These are phyloP conservation scores for Tetrapyrgos nigripes DNA, from an alignment of 1,284 basidiomycete species.

Conservation along the genomic window DNA sequence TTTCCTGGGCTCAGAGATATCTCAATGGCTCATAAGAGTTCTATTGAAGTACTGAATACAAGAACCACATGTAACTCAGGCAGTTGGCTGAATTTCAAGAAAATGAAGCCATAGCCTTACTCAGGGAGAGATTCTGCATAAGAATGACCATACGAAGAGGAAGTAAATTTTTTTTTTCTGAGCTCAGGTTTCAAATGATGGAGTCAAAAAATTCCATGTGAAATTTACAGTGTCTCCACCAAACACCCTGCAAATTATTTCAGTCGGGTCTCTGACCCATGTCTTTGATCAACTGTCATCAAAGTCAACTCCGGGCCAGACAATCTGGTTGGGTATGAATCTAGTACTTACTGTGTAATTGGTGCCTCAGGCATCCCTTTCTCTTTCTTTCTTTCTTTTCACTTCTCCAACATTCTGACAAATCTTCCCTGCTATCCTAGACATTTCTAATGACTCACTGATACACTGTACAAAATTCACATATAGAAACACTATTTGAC, in stretches of 20 bases:
- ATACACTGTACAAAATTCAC: too few relatives aligned
- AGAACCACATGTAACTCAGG: not conserved
- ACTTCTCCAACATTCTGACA: too few relatives aligned
- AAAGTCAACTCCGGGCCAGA: not conserved
- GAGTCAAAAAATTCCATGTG: conserved; percentile 5
- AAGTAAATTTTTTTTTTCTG: not conserved
- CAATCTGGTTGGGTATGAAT: not conserved
- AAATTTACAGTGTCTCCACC: not conserved
- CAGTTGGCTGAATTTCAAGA: not conserved
- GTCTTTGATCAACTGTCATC: not conserved
- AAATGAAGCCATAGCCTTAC: not conserved
- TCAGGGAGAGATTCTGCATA: not conserved
- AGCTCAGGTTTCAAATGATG: not conserved
- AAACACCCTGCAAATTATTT: not conserved
- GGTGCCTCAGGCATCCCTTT: too few relatives aligned
- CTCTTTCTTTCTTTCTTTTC: too few relatives aligned
- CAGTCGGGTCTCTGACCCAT: not conserved
- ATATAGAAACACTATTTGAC: too few relatives aligned
- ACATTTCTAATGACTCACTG: too few relatives aligned
- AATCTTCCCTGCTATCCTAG: too few relatives aligned
- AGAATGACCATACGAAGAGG: not conserved
- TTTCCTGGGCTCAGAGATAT: conserved; percentile 14
- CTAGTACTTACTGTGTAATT: too few relatives aligned
- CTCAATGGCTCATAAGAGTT: not conserved
- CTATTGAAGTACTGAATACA: not conserved